A percentile compares a stretch with the other conserved stretches of the same genome.
phyloP scores from a whole-genome alignment of 2,329 filamentous ascomycete genomes.

The Graphium sp. region DNA sequence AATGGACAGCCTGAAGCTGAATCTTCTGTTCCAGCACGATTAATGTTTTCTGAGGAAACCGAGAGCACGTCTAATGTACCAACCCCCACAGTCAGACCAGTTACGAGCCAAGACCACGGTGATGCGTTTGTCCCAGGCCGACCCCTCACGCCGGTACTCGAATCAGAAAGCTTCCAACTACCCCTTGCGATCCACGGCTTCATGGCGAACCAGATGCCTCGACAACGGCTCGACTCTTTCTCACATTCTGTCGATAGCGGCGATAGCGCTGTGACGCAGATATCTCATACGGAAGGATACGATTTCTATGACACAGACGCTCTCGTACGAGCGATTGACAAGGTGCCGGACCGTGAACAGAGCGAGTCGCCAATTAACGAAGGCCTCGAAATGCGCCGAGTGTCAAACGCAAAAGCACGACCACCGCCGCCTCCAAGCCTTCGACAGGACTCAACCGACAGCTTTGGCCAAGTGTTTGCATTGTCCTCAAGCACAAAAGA shows the following conservation, averaged over 20 bases:
- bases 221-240: constrained; percentile 29
- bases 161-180: constrained; percentile 31
- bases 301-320: constrained; percentile 49
- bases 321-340: constrained; percentile 31
- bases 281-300: constrained; percentile 42
- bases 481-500: constrained; percentile 28
- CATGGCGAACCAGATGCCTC: constrained; percentile 16
- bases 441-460: constrained; percentile 41
- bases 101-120: constrained; percentile 16
- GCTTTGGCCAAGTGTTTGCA: constrained; percentile 40
- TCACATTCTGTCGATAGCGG: constrained; percentile 33
- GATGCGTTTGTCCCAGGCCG: constrained; percentile 13
- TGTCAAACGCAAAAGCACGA: no score
- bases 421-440: no score
- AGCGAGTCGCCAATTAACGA: no score
- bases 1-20: no score
- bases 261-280: constrained; percentile 25
- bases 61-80: constrained; percentile 47
- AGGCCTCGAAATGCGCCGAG: no score
- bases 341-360: no score
- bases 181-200: constrained; percentile 26
- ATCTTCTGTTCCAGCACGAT: no score
- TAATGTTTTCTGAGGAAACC: constrained; percentile 35
- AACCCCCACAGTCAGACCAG: constrained; percentile 39
- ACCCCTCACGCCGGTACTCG: constrained; percentile 27